Conservation (phyloP, 192 early-diverging fungal genomes). For the Diversispora epigaea region DNA sequence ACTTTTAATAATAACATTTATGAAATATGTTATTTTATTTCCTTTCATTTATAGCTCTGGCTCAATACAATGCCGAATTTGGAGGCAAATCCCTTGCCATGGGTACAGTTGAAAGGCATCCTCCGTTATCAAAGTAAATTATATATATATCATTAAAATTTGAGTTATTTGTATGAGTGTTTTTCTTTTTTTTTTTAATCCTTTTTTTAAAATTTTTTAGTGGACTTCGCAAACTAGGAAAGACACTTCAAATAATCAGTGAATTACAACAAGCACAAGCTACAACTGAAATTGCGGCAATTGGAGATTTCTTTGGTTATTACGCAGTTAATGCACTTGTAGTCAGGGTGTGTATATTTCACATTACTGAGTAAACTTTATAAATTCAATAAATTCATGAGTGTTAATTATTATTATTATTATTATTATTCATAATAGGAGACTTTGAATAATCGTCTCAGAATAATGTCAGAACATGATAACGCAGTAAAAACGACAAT, state of each 20-base stretch:
- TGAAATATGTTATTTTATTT: neutral
- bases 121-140: slow-evolving; percentile 28
- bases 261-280: slow-evolving; percentile 44
- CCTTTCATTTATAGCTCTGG: slow-evolving; percentile 6
- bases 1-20: neutral
- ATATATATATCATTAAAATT: neutral
- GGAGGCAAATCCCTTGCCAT: slow-evolving; percentile 18
- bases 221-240: slow-evolving; percentile 26
- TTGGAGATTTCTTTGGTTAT: slow-evolving; percentile 32
- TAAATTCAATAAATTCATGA: too few species aligned
- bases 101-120: slow-evolving; percentile 30
- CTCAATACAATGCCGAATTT: slow-evolving; percentile 13
- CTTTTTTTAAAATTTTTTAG: neutral
- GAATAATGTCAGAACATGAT: slow-evolving; percentile 43
- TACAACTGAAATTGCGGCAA: slow-evolving; percentile 28
- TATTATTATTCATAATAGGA: slow-evolving; percentile 11
- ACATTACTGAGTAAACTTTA: neutral
- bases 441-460: slow-evolving; percentile 41
- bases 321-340: slow-evolving; percentile 29
- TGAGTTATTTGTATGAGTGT: neutral
- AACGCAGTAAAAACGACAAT: slow-evolving; percentile 41
- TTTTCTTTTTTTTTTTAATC: neutral
- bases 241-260: slow-evolving; percentile 26
- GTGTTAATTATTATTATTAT: neutral
- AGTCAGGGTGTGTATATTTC: slow-evolving; percentile 11